Conservation (phyloP, 2,329 filamentous ascomycete genomes). For the Geoglossum cookeanum region DNA sequence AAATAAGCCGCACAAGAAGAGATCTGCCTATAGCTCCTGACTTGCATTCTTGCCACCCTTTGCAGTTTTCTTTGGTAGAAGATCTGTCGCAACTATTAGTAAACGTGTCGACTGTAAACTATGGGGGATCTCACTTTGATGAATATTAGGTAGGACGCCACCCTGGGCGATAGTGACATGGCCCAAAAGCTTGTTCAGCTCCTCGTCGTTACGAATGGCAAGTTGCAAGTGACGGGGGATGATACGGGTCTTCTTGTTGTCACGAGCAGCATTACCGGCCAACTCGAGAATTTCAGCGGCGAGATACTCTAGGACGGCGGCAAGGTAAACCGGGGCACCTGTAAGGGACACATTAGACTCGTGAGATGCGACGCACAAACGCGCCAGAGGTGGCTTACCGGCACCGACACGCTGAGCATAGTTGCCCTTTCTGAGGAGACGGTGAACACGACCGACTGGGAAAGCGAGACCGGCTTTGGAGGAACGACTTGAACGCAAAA, state of each 20-base stretch:
- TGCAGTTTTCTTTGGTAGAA: conserved; percentile 96
- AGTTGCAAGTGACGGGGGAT: conserved; percentile 97
- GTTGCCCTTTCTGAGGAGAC: conserved; percentile 97
- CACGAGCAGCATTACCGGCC: conserved; percentile 93
- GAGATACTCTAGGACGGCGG: conserved; percentile 94
- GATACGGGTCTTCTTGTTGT: conserved; percentile 99
- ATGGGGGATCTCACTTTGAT: conserved; percentile 56
- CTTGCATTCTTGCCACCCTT: conserved; percentile 85
- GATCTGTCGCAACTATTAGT: conserved; percentile 39
- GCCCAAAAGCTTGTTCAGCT: conserved; percentile 95
- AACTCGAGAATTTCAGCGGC: conserved; percentile 97
- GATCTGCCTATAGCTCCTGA: conserved; percentile 72
- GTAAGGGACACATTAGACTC: conserved; percentile 15
- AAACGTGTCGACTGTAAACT: conserved; percentile 11
- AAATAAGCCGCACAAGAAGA: conserved; percentile 36
- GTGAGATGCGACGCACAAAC: conserved; percentile 4
- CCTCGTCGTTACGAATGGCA: conserved; percentile 97
- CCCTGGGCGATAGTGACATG: conserved; percentile 95
- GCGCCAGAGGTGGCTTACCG: conserved; percentile 30
- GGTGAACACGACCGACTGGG: conserved; percentile 97
- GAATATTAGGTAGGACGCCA: conserved; percentile 92
- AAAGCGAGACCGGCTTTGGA: conserved; percentile 99
- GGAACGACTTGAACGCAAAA: conserved; percentile 50
- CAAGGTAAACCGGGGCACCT: conserved; percentile 86
- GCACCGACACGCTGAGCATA: conserved; percentile 99